Percentiles rank a stretch among this genome's conserved stretches.
phyloP scores from a whole-genome alignment of 257 asterid genomes.

The Lantana camara region DNA sequence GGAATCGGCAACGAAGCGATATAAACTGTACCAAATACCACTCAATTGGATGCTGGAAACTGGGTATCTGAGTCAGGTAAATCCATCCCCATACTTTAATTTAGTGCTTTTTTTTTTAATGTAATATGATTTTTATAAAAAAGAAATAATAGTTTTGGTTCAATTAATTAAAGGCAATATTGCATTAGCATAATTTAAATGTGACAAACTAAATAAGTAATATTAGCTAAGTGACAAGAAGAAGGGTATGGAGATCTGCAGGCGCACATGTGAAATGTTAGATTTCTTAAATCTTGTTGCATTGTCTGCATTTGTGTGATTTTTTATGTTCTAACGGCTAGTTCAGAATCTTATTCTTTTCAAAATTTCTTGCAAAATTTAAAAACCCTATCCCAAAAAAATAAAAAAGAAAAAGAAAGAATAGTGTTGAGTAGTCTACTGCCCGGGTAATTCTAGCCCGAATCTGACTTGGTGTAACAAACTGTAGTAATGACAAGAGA shows the following conservation, averaged over 20 bases:
- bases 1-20: slow-evolving; percentile 77
- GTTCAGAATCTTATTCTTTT: background rate
- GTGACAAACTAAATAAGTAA: too few relatives aligned
- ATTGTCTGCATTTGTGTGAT: slow-evolving; percentile 24
- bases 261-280: slow-evolving; percentile 42
- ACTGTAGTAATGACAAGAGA: too few relatives aligned
- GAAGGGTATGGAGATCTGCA: slow-evolving; percentile 22
- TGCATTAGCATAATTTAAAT: too few relatives aligned
- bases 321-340: slow-evolving; percentile 23
- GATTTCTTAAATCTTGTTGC: slow-evolving; percentile 37
- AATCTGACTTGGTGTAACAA: too few relatives aligned
- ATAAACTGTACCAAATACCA: slow-evolving; percentile 73
- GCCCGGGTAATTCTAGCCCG: too few relatives aligned
- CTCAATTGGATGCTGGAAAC: slow-evolving; percentile 90
- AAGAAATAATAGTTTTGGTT: too few relatives aligned
- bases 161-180: slow-evolving; percentile 6
- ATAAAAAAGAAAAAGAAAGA: too few relatives aligned
- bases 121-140: too few relatives aligned
- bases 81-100: background rate
- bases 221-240: slow-evolving; percentile 42
- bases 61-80: slow-evolving; percentile 82
- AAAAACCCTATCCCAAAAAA: too few relatives aligned
- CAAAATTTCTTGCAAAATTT: too few relatives aligned
- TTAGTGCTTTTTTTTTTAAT: too few relatives aligned
- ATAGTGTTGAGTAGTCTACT: too few relatives aligned